Conservation (phyloP, 306 rosid species). For the Castanea sativa region DNA sequence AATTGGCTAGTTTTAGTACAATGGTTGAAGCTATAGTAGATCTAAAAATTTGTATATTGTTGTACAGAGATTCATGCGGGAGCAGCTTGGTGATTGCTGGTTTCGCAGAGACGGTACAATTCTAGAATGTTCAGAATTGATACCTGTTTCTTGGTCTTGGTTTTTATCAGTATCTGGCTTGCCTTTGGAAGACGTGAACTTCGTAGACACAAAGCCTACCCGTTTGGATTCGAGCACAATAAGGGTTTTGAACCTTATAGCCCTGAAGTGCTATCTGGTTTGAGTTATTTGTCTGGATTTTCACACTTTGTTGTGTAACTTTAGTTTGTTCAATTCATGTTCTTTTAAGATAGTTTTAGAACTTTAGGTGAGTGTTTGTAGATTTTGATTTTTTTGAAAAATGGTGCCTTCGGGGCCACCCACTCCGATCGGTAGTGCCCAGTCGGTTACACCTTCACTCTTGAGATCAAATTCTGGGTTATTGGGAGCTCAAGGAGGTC, state of each 20-base stretch:
- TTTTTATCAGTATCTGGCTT: slow-evolving; percentile 42
- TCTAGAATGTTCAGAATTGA: slow-evolving; percentile 55
- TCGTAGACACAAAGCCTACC: slow-evolving; percentile 39
- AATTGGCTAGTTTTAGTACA: slow-evolving; percentile 26
- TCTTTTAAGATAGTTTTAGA: slow-evolving; percentile 47
- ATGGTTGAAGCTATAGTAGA: slow-evolving; percentile 56
- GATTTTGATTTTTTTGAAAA: slow-evolving; percentile 34
- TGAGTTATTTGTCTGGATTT: slow-evolving; percentile 39
- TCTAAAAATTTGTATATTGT: slow-evolving; percentile 48
- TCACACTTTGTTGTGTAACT: slow-evolving; percentile 38
- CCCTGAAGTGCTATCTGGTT: slow-evolving; percentile 39
- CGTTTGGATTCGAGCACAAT: slow-evolving; percentile 50
- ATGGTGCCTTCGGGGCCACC: slow-evolving; percentile 95
- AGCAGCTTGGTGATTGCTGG: slow-evolving; percentile 37
- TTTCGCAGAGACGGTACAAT: slow-evolving; percentile 33
- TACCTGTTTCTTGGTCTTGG: slow-evolving; percentile 39
- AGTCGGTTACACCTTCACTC: slow-evolving; percentile 77
- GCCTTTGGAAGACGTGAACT: slow-evolving; percentile 50
- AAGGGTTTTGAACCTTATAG: slow-evolving; percentile 39
- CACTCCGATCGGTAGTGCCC: slow-evolving; percentile 80
- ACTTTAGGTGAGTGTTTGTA: slow-evolving; percentile 38
- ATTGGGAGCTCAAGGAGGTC: slow-evolving; percentile 83
- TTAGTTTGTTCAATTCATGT: slow-evolving; percentile 38
- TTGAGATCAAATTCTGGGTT: slow-evolving; percentile 86
- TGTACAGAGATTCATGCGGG: slow-evolving; percentile 55